Evolutionary conservation across 805 yeast species (phyloP).

Genomic region (Cyberlindnera japonica): DNA sequence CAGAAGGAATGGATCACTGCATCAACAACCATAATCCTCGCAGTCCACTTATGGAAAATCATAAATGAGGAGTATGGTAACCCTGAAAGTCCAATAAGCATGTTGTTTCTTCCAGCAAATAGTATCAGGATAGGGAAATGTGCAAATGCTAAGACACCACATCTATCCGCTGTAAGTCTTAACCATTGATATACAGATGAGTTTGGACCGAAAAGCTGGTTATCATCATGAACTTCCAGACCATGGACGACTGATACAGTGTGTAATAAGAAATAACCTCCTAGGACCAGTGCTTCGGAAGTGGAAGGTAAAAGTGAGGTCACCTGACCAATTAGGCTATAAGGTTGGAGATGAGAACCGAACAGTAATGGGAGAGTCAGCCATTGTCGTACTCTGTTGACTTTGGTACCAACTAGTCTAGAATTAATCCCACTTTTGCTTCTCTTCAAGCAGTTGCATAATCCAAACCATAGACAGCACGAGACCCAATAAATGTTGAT

Average conservation of each 20-base stretch:
- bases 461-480: constrained; percentile 16
- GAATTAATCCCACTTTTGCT: constrained; percentile 14
- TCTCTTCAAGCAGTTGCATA: constrained; percentile 19
- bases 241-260: constrained; percentile 10
- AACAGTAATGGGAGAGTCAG: constrained; percentile 19
- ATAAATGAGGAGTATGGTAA: constrained; percentile 62
- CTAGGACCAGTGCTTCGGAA: constrained; percentile 26
- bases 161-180: constrained; percentile 19
- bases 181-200: constrained; percentile 7
- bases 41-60: constrained; percentile 64
- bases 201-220: constrained; percentile 19
- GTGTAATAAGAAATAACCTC: constrained; percentile 30
- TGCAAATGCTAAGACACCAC: constrained; percentile 30
- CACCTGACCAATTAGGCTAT: constrained; percentile 3
- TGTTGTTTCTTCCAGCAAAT: constrained; percentile 72
- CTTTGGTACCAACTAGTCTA: constrained; percentile 10
- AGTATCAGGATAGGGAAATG: constrained; percentile 53
- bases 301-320: constrained; percentile 24
- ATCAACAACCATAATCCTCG: constrained; percentile 43
- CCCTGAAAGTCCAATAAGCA: constrained; percentile 57
- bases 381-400: constrained; percentile 18
- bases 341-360: constrained; percentile 24
- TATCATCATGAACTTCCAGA: constrained; percentile 17
- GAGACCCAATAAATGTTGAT: constrained; percentile 24
- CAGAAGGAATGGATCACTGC: constrained; percentile 39